These are phyloP conservation scores for Aspergillus terreus DNA, from an alignment of 2,329 filamentous ascomycete species.

Conservation along the genomic window DNA sequence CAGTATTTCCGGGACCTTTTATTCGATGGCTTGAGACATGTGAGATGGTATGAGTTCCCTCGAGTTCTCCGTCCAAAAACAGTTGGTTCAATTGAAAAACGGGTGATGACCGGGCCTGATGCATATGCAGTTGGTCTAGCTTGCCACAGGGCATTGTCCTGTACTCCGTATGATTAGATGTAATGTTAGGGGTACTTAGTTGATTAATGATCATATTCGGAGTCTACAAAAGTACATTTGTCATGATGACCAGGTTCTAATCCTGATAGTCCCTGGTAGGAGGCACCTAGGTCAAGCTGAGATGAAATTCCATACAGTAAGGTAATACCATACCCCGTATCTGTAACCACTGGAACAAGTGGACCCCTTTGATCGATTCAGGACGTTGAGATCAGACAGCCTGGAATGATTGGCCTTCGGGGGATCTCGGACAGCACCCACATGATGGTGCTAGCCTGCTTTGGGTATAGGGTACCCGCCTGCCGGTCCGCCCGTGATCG, in stretches of 20 bases:
- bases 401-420: slow-evolving; percentile 13
- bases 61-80: neutral
- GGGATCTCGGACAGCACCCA: slow-evolving; percentile 13
- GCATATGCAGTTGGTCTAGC: neutral
- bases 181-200: too few relatives aligned
- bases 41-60: neutral
- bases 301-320: neutral
- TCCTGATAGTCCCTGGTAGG: too few relatives aligned
- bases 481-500: slow-evolving; percentile 19
- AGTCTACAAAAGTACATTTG: too few relatives aligned
- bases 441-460: slow-evolving; percentile 6
- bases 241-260: too few relatives aligned
- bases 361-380: slow-evolving; percentile 2
- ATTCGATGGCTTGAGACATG: neutral
- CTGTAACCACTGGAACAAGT: slow-evolving; percentile 5
- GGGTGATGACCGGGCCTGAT: neutral
- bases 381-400: slow-evolving; percentile 14
- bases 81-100: neutral
- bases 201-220: too few relatives aligned
- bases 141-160: too few relatives aligned
- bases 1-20: neutral
- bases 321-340: neutral
- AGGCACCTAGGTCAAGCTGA: too few relatives aligned
- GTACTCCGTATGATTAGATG: too few relatives aligned
- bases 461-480: slow-evolving; percentile 18